A percentile compares a stretch with the other conserved stretches of the same genome.
Conservation (phyloP, 208 protist genomes). For the Leishmania braziliensis region DNA sequence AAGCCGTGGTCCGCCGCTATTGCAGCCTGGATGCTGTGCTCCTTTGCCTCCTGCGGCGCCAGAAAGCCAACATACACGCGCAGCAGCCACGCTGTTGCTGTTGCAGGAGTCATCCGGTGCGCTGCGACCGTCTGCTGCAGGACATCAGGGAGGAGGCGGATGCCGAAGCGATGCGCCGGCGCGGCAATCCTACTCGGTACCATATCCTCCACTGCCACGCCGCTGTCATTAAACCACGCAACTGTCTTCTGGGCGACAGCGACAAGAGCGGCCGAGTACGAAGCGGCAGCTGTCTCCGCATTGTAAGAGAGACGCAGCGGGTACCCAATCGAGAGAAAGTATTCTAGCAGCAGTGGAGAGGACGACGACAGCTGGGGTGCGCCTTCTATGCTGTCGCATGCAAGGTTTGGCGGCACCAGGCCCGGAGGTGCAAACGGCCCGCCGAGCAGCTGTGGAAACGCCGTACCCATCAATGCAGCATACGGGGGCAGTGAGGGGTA, state of each 20-base stretch:
- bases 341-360: conserved; percentile 13
- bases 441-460: conserved; percentile 16
- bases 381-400: not conserved
- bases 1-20: not conserved
- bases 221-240: conserved; percentile 9
- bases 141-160: conserved; percentile 18
- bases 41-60: conserved; percentile 1
- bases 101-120: conserved; percentile 21
- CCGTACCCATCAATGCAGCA: conserved; percentile 6
- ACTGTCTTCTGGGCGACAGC: conserved; percentile 3
- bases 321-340: conserved; percentile 25
- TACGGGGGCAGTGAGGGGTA: not conserved
- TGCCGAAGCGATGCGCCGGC: conserved; percentile 7
- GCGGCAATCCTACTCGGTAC: not conserved
- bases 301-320: conserved; percentile 1
- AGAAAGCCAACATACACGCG: conserved; percentile 22
- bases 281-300: not conserved
- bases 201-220: not conserved
- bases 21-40: not conserved
- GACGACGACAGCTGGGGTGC: not conserved
- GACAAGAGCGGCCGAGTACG: conserved; percentile 8
- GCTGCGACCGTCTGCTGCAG: conserved; percentile 17
- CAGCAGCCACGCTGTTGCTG: conserved; percentile 25
- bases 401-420: not conserved
- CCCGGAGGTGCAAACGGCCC: not conserved